Conservation (phyloP, 1,139 yeast genomes). For the Pneumocystis murina region DNA sequence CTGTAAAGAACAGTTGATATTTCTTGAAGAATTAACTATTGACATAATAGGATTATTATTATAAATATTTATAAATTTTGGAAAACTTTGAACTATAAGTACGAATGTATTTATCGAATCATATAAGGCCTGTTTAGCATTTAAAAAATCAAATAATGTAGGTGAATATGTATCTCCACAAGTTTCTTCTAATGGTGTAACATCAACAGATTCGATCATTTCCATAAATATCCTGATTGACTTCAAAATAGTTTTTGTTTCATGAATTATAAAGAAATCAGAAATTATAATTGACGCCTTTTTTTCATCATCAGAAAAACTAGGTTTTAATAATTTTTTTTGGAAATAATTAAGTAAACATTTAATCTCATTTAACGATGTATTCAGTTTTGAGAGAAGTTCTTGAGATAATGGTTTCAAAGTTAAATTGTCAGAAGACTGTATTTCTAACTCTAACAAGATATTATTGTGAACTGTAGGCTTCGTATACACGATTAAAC, state of each 20-base stretch:
- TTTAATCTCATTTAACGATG: constrained; percentile 1
- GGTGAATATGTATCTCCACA: constrained; percentile 13
- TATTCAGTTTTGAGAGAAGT: neutral
- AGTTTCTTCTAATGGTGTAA: constrained; percentile 16
- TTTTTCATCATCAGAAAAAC: neutral
- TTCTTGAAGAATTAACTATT: constrained; percentile 5
- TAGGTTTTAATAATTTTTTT: neutral
- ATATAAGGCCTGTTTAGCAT: constrained; percentile 59
- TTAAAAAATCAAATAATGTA: constrained; percentile 41
- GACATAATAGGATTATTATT: constrained; percentile 34
- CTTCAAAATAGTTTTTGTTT: constrained; percentile 7
- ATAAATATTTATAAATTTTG: constrained; percentile 29
- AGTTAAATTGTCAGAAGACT: neutral
- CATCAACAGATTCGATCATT: constrained; percentile 22
- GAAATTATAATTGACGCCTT: neutral
- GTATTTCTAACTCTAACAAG: neutral
- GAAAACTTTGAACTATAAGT: constrained; percentile 54
- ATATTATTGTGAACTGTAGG: neutral
- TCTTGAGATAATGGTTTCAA: neutral
- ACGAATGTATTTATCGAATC: constrained; percentile 45
- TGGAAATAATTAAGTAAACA: constrained; percentile 13
- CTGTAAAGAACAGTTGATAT: constrained; percentile 7
- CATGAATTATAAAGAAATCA: neutral
- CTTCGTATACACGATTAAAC: constrained; percentile 1
- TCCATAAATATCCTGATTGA: constrained; percentile 17